Evolutionary conservation across 2,329 filamentous ascomycete genomes (phyloP).

Genomic region (Dactylellina sp.): DNA sequence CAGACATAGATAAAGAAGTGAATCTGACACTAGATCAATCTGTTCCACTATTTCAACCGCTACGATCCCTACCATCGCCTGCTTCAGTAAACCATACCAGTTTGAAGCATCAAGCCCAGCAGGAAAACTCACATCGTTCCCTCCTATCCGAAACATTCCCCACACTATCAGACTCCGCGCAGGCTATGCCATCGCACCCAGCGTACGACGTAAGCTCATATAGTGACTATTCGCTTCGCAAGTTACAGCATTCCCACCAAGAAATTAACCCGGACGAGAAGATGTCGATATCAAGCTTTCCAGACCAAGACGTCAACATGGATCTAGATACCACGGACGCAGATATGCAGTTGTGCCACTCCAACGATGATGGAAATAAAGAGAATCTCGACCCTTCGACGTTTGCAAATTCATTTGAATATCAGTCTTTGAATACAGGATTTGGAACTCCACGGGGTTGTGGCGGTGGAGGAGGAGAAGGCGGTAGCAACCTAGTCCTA

Average conservation of each 20-base stretch:
- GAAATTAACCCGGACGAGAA: not conserved
- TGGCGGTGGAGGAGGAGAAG: no score
- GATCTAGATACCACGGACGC: conserved; percentile 26
- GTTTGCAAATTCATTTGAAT: not conserved
- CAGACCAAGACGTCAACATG: conserved; percentile 6
- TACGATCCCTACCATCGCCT: not conserved
- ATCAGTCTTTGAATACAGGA: not conserved
- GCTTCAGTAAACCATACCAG: not conserved
- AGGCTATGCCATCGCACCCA: conserved; percentile 24
- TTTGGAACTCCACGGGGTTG: conserved; percentile 12
- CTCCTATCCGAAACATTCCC: conserved; percentile 14
- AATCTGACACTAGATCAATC: not conserved
- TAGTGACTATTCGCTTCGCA: conserved; percentile 4
- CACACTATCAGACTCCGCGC: conserved; percentile 1
- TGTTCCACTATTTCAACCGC: not conserved
- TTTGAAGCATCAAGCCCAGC: not conserved
- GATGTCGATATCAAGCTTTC: not conserved
- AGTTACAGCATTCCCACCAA: not conserved
- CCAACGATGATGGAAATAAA: conserved; percentile 27
- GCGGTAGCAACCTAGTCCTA: not conserved
- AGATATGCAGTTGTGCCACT: not conserved
- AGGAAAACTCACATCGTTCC: not conserved
- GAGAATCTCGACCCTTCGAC: conserved; percentile 42
- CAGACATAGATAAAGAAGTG: not conserved
- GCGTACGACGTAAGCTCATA: conserved; percentile 16